Base-by-base conservation (phyloP, 768 basidiomycete species). In the Mycena vulgaris region DNA sequence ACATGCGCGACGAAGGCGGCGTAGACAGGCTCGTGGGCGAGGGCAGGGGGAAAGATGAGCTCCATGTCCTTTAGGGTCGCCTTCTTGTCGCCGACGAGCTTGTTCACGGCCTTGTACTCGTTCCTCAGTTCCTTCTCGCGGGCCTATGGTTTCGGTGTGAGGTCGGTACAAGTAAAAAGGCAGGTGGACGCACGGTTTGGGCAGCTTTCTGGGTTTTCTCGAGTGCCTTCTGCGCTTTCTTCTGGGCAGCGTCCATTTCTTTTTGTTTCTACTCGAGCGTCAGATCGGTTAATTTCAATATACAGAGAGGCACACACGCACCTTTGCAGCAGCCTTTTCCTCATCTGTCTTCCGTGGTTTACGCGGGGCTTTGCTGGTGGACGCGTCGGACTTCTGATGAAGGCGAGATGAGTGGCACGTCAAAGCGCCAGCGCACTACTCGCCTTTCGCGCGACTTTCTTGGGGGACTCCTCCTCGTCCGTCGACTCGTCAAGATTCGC, bases 21-120 rank as follows among this genome's bases (percentile, higher is more conserved):
- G 47, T 10, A 19, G 19, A 39, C 28, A 39, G 25, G 28, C 5
- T 68, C 23, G 48, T 31, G 30, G 23, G 13, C 19, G 23, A 67
- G 31, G 11, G 33, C 27, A 21, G 69, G 58, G 1, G 72, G 66
- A 51, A 74, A 68, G 51, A 64, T 17, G 51, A 74, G 53, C 30
- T 68, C 49, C 73, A 74, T 74, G 23, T 59, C 39, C 31, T n/a
- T 45, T 56, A 71, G 70, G 30, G 70, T 71, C 9, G 13, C 23
- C 35, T 66, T 66, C 40, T 74, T 74, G 66, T 71, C 59, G 61
- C 14, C 25, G 48, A 74, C 70, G 49, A 74, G 73, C 25, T 71
- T 71, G 49, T 74, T 74, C 10, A 45, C 70, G 21, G 52, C 53
- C 23, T 48, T 49, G 59, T 69, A 67, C 4, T 9, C n/a, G 21